These are phyloP conservation scores for Skeletonema potamos DNA, from an alignment of 108 stramenopile genomes.

Conservation along the genomic window DNA sequence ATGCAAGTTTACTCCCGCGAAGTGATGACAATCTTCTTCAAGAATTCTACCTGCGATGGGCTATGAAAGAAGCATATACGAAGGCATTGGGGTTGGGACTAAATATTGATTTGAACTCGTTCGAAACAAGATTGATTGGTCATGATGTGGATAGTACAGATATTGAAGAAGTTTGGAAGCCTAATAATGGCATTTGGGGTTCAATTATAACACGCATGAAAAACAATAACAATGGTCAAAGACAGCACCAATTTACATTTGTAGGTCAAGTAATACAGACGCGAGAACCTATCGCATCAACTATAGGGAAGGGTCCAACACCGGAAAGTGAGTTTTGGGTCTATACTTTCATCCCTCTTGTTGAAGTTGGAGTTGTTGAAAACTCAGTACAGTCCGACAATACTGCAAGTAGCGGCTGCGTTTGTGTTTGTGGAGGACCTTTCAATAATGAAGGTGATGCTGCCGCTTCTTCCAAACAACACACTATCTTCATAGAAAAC, in stretches of 20 bases:
- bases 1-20: not conserved
- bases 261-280: slow-evolving; percentile 11
- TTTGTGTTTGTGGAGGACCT: slow-evolving; percentile 34
- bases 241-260: slow-evolving; percentile 17
- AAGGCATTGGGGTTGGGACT: slow-evolving; percentile 83
- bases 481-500: not conserved
- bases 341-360: slow-evolving; percentile 31
- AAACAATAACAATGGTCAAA: not conserved
- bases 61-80: slow-evolving; percentile 85
- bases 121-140: slow-evolving; percentile 49
- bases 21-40: slow-evolving; percentile 36
- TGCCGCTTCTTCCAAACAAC: not conserved
- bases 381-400: not conserved
- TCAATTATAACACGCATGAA: not conserved
- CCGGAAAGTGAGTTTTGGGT: slow-evolving; percentile 24
- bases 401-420: slow-evolving; percentile 9
- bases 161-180: not conserved
- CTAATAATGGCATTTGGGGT: slow-evolving; percentile 18
- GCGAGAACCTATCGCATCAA: not conserved
- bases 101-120: slow-evolving; percentile 53
- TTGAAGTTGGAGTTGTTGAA: not conserved
- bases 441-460: not conserved
- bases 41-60: slow-evolving; percentile 82
- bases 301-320: not conserved
- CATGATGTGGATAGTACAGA: slow-evolving; percentile 19